Evolutionary conservation across 495 filamentous ascomycete genomes (phyloP).

Genomic region (Neurospora sp.): DNA sequence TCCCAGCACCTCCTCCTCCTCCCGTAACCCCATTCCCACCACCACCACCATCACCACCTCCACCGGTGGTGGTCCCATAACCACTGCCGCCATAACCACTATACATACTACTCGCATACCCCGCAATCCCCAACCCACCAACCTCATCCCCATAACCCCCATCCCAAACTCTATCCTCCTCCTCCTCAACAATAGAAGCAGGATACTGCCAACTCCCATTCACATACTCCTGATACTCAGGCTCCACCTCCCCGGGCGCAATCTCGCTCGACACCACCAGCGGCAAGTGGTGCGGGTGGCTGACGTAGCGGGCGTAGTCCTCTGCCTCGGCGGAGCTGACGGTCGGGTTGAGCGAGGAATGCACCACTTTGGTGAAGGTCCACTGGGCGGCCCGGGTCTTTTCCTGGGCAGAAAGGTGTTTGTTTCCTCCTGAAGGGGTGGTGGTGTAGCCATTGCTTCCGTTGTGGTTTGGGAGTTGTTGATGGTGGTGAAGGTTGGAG

Average conservation of each 20-base stretch:
- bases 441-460: neutral
- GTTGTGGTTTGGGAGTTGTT: neutral
- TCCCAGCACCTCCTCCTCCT: neutral
- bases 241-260: slow-evolving; percentile 34
- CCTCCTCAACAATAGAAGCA: neutral
- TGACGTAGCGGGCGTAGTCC: slow-evolving; percentile 86
- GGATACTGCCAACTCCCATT: slow-evolving; percentile 39
- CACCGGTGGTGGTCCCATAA: neutral
- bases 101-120: neutral
- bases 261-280: slow-evolving; percentile 70
- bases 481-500: neutral
- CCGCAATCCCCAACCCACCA: neutral
- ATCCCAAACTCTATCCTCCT: neutral
- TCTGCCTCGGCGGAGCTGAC: slow-evolving; percentile 64
- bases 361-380: slow-evolving; percentile 78
- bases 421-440: slow-evolving; percentile 15
- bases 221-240: slow-evolving; percentile 68
- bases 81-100: neutral
- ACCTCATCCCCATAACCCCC: neutral
- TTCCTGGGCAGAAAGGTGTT: slow-evolving; percentile 33
- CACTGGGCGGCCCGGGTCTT: slow-evolving; percentile 68
- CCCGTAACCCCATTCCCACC: neutral
- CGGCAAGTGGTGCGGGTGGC: slow-evolving; percentile 80
- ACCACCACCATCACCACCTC: neutral
- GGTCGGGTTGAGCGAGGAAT: slow-evolving; percentile 67